A percentile compares a stretch with the other conserved stretches of the same genome.
phyloP scores from a whole-genome alignment of 2,329 filamentous ascomycete genomes.

The Trichoderma sp. region DNA sequence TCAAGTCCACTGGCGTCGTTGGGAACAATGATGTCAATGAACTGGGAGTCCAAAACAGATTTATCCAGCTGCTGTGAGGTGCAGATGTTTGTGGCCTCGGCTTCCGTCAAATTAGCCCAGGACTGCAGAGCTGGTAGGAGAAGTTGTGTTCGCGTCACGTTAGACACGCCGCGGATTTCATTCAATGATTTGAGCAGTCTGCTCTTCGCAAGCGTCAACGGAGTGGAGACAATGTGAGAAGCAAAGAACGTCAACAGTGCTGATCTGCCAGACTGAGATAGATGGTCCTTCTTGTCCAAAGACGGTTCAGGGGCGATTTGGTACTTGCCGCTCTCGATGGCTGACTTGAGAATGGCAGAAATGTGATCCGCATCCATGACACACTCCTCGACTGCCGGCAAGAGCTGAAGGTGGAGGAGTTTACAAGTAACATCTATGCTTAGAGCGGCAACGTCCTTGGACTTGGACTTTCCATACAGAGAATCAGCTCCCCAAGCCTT shows the following conservation, averaged over 20 bases:
- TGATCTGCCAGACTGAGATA: slow-evolving; percentile 64
- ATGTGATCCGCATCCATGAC: slow-evolving; percentile 78
- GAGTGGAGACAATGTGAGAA: slow-evolving; percentile 71
- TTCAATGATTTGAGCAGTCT: slow-evolving; percentile 73
- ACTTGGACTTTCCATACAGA: slow-evolving; percentile 63
- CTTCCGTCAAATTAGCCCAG: slow-evolving; percentile 64
- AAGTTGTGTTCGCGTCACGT: slow-evolving; percentile 69
- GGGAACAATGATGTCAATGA: slow-evolving; percentile 57
- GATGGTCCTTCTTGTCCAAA: slow-evolving; percentile 57
- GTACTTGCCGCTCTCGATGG: slow-evolving; percentile 49
- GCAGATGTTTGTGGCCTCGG: slow-evolving; percentile 53
- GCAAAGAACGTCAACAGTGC: slow-evolving; percentile 73
- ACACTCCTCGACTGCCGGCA: slow-evolving; percentile 82
- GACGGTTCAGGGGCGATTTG: slow-evolving; percentile 39
- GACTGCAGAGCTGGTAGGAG: slow-evolving; percentile 74
- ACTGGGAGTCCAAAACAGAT: slow-evolving; percentile 47
- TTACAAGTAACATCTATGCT: slow-evolving; percentile 60
- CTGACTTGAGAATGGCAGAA: slow-evolving; percentile 58
- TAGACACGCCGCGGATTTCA: slow-evolving; percentile 71
- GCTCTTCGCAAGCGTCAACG: slow-evolving; percentile 70
- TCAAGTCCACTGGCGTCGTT: slow-evolving; percentile 58
- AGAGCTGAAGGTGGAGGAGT: slow-evolving; percentile 67
- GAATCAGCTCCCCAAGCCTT: slow-evolving; percentile 62
- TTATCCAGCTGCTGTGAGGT: slow-evolving; percentile 49
- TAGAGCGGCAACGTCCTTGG: slow-evolving; percentile 60